phyloP scores from a whole-genome alignment of 2,329 filamentous ascomycete species.

The Sporothrix mexicana region DNA sequence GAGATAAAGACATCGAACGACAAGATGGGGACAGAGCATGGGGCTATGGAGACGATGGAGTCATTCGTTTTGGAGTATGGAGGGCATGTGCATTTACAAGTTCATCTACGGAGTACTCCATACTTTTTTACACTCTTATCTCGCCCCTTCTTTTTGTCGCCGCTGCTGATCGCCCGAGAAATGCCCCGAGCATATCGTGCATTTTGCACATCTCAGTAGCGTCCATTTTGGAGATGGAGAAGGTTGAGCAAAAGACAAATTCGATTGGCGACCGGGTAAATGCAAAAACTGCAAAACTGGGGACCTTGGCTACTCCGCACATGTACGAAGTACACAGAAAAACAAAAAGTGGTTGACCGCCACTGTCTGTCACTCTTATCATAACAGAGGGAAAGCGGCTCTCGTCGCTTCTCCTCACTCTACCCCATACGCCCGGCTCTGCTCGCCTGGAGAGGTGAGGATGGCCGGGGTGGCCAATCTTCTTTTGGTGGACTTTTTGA shows the following conservation, averaged over 20 bases:
- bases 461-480: not conserved
- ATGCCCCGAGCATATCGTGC: not conserved
- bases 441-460: not conserved
- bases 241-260: not conserved
- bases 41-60: no score
- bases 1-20: no score
- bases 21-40: no score
- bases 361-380: not conserved
- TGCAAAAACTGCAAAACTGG: not conserved
- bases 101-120: no score
- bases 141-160: not conserved
- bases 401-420: not conserved
- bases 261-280: conserved; percentile 23
- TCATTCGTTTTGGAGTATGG: no score
- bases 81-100: no score
- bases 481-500: no score
- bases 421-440: not conserved
- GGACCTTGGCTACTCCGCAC: no score
- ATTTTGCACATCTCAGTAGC: not conserved
- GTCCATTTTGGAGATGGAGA: not conserved
- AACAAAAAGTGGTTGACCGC: no score
- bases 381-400: not conserved
- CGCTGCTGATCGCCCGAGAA: not conserved
- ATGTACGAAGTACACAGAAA: no score
- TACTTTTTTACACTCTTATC: not conserved